A percentile compares a stretch with the other conserved stretches of the same genome.
Conservation (phyloP, 257 asterid species). For the Cruciata laevipes region DNA sequence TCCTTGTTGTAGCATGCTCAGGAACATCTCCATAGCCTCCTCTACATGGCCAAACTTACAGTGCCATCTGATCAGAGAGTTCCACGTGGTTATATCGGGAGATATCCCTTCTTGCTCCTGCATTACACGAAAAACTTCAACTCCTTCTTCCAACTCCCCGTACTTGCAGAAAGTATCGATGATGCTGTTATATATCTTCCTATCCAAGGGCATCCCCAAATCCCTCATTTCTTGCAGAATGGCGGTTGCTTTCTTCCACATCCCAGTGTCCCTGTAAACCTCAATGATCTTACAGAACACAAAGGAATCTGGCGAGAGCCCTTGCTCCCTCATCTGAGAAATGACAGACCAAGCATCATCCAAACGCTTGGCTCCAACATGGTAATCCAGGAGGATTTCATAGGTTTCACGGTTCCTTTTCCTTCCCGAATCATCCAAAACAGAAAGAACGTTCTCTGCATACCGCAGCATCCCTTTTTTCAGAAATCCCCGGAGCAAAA, state of each 20-base stretch:
- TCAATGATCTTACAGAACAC: conserved; percentile 75
- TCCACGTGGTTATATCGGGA: conserved; percentile 81
- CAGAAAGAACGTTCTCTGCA: conserved; percentile 41
- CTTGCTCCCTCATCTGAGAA: conserved; percentile 64
- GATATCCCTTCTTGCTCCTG: conserved; percentile 43
- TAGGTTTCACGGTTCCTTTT: conserved; percentile 54
- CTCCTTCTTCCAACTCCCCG: conserved; percentile 74
- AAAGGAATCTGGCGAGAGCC: conserved; percentile 49
- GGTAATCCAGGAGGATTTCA: conserved; percentile 62
- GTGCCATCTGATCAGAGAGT: conserved; percentile 76
- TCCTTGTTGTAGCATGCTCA: conserved; percentile 73
- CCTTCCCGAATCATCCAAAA: conserved; percentile 38
- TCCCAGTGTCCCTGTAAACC: conserved; percentile 80
- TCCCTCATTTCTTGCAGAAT: conserved; percentile 56
- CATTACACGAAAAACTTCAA: conserved; percentile 61
- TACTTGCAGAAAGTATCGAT: conserved; percentile 75
- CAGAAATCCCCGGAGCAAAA: conserved; percentile 57
- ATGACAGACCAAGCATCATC: conserved; percentile 69
- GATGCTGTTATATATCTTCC: conserved; percentile 60
- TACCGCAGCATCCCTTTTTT: conserved; percentile 60
- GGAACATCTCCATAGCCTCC: conserved; percentile 54
- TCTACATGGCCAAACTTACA: conserved; percentile 59
- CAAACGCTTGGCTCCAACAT: conserved; percentile 61
- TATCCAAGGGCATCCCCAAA: conserved; percentile 55
- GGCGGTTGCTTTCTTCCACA: conserved; percentile 88